Conservation (phyloP, 2,329 filamentous ascomycete species). For the Fusarium nygamai region DNA sequence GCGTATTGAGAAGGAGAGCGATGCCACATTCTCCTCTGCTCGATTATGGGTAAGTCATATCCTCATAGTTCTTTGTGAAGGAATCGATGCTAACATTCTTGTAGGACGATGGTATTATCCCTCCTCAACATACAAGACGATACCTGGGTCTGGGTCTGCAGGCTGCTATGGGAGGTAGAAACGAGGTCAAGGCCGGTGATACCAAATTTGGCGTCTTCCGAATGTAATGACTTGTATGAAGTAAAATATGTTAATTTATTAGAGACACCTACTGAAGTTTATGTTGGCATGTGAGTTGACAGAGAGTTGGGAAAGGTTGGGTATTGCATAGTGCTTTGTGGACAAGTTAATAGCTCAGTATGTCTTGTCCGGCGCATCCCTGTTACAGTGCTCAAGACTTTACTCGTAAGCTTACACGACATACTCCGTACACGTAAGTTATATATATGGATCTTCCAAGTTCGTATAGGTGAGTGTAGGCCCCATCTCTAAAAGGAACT, state of each 20-base stretch:
- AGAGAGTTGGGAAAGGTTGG: not conserved
- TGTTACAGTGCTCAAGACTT: not conserved
- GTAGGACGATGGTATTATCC: slow-evolving; percentile 83
- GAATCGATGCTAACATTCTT: slow-evolving; percentile 5
- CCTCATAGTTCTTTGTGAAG: not conserved
- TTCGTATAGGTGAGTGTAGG: not conserved
- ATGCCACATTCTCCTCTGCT: slow-evolving; percentile 87
- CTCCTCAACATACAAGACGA: slow-evolving; percentile 77
- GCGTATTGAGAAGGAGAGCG: slow-evolving; percentile 89
- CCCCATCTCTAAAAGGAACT: not conserved
- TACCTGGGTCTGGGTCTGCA: slow-evolving; percentile 78
- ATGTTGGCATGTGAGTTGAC: not conserved
- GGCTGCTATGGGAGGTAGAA: slow-evolving; percentile 75
- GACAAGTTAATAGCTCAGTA: not conserved
- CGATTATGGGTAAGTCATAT: slow-evolving; percentile 78
- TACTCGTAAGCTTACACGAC: not conserved
- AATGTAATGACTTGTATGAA: slow-evolving; percentile 65
- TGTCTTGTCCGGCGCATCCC: not conserved
- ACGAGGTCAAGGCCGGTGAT: slow-evolving; percentile 67
- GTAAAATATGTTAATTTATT: slow-evolving; percentile 3
- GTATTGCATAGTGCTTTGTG: not conserved
- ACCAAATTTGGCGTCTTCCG: slow-evolving; percentile 84
- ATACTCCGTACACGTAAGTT: not conserved
- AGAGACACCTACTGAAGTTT: not conserved
- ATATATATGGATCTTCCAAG: not conserved